Percentiles rank a stretch among this genome's conserved stretches.
Conservation (phyloP, 192 early-diverging fungal species). For the Umbelopsis sp. region DNA sequence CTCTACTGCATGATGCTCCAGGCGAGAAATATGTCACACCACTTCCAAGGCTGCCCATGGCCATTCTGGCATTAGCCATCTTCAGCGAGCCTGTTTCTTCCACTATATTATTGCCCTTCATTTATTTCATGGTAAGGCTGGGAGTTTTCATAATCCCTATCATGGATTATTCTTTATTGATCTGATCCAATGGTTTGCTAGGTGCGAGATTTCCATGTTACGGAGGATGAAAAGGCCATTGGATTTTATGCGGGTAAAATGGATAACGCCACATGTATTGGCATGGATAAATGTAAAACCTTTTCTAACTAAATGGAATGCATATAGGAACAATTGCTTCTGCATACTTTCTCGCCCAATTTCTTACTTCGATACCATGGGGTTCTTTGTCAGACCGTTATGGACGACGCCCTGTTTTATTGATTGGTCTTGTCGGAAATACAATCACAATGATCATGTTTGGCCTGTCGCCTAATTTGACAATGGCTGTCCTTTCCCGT, state of each 20-base stretch:
- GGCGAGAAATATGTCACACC: conserved; percentile 37
- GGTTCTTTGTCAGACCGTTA: conserved; percentile 75
- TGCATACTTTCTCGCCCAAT: conserved; percentile 71
- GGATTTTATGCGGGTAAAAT: conserved; percentile 82
- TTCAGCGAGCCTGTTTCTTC: conserved; percentile 73
- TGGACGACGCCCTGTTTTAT: conserved; percentile 79
- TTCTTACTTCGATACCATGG: conserved; percentile 72
- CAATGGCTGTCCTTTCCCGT: conserved; percentile 63
- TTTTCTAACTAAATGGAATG: background rate
- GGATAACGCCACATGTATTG: conserved; percentile 26
- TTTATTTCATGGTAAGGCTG: conserved; percentile 82
- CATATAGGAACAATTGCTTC: conserved; percentile 47
- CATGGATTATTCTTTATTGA: background rate
- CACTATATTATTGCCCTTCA: conserved; percentile 78
- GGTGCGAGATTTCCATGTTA: conserved; percentile 71
- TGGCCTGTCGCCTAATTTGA: conserved; percentile 63
- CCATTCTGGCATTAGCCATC: conserved; percentile 50
- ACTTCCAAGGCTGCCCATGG: conserved; percentile 47
- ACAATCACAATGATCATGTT: conserved; percentile 69
- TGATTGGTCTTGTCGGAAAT: conserved; percentile 80
- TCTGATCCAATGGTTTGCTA: background rate
- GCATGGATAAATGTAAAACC: conserved; percentile 1
- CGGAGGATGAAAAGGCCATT: conserved; percentile 73
- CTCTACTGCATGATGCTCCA: background rate
- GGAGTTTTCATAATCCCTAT: background rate